Evolutionary conservation across 768 basidiomycete species (phyloP), one percentile per base, ranked within the genome.

Genomic region (Termitomyces sp.): DNA sequence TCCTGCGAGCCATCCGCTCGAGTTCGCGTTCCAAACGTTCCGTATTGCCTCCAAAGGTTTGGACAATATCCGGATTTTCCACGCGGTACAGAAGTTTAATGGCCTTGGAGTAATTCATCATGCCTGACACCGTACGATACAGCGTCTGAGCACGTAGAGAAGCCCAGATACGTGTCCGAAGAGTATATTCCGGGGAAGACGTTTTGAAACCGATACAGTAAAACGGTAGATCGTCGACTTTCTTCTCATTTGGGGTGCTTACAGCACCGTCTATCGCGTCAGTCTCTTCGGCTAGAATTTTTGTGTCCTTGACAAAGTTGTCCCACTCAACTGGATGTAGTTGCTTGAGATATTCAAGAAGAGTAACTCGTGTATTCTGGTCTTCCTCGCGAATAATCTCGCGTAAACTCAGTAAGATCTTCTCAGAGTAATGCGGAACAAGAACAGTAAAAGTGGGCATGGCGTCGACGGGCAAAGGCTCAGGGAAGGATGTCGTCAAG

Each of bases 361-460:
- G 79, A 9, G 97, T 99, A 57, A 99, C 97, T 4, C 97, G 92
- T 8, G 96, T 98, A 68, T 84, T 96, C 68, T 90, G 87, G 67
- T 98, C 95, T 69, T 98, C 95, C 72, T 99, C 97, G 56, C 96
- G 86, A 62, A 99, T 99, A 65, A 99, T 99, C 74, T 99, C 97
- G 48, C 97, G 85, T 39, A 99, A 81, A 68, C 94, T 97, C 58
- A 99, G 81, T 54, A 99, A 71, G 66, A 99, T 98, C 81, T 98
- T 99, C 72, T 99, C 97, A 13, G 95, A 97, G 72, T 99, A 99
- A 74, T 99, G 97, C 12, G 97, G 97, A 0, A 97, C 92, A 39
- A 99, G 85, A 56, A 99, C 97, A n/a, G 97, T 99, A 75, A 98
- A 99, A 0, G 96, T 98, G 12, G 97, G 97, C 97, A 99, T 98